Base-by-base conservation (phyloP, 148 eudicot genomes). In the Vaccinium macrocarpon region DNA sequence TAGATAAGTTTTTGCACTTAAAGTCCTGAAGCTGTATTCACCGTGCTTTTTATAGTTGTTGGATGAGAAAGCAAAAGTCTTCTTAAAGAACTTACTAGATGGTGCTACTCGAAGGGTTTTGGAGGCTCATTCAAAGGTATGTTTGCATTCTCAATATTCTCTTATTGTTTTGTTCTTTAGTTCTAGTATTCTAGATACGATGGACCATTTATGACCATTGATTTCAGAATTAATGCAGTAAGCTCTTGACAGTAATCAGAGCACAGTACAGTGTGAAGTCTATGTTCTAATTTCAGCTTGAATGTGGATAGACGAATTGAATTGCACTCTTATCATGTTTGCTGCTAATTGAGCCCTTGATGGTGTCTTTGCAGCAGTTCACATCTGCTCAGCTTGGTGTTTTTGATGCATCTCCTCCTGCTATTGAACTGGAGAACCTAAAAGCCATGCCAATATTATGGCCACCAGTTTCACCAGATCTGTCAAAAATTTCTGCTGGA, bases 11-110 rank as follows among this genome's bases (percentile, higher is more conserved):
- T 71, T 42, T 49, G 4, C n/a, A 14, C 75, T 23, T 82, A 2
- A 72, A 16, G 25, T 71, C 23, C 25, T 53, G 32, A 52, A 72
- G 29, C 13, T 72, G 29, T 5, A 29, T 35, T 62, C 18, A 19
- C 46, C 52, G 78, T 10, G 27, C 29, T 72, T 25, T 49, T 38
- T 38, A 1, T 35, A 38, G 48, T 14, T 72, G 92, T 80, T 84
- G 84, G 93, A 89, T 80, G 89, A 86, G 84, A 82, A 88, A 76
- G 74, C 88, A n/a, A 87, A 66, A 51, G 16, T 70, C 59, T 72
- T 89, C 62, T 77, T 88, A 27, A 86, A 84, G 86, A 80, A 77
- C 35, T 80, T 88, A 79, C 84, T 89, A 42, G 91, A 88, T 72
- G 84, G 87, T 61, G 88, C 87, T 50, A 50, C 89, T 42, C 79